Base-by-base conservation (phyloP, 2,329 filamentous ascomycete species). In the Podosphaera fusca region DNA sequence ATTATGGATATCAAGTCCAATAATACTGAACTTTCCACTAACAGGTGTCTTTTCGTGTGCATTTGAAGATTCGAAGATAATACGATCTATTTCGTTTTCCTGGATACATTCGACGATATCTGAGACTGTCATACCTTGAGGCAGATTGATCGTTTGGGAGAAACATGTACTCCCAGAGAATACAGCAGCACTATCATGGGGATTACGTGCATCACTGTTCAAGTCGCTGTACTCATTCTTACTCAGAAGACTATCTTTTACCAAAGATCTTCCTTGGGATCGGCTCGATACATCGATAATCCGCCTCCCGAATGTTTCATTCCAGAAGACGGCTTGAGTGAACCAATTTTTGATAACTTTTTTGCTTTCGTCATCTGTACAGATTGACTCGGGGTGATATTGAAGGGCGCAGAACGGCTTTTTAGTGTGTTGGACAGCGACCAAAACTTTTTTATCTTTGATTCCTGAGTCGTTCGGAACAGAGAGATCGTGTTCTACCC, bases 331-430 rank as follows among this genome's bases (percentile, higher is more conserved):
- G 14, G 74, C 74, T 60, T 73, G 67, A 6, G 66, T 64, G 77
- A 81, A 85, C 81, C 82, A 86, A 59, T 79, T 80, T 47, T 67
- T 67, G 36, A 85, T 70, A 30, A 85, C 65, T 30, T 70, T 68
- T 12, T 66, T 71, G 14, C 78, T 75, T 59, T 74, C 72, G 34
- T 72, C 69, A 36, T 78, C 79, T 38, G 82, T 84, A 67, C 81
- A 85, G 35, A 80, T 74, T 0, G 81, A 85, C 64, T 86, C 82
- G 0, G 82, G 82, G 64, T 86, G 82, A 62, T 84, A 85, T 61
- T 85, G 82, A 6, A 85, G 73, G 1, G 78, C 82, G 74, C 77
- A 84, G 59, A 82, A 82, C 2, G 82, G 82, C 59, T 77, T 79
- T 2, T 64, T 61, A 8, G 59, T 67, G 65, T 86, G 83, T 59